Base-by-base conservation (phyloP, 2,329 filamentous ascomycete species). In the Teratosphaeria epicoccoides region DNA sequence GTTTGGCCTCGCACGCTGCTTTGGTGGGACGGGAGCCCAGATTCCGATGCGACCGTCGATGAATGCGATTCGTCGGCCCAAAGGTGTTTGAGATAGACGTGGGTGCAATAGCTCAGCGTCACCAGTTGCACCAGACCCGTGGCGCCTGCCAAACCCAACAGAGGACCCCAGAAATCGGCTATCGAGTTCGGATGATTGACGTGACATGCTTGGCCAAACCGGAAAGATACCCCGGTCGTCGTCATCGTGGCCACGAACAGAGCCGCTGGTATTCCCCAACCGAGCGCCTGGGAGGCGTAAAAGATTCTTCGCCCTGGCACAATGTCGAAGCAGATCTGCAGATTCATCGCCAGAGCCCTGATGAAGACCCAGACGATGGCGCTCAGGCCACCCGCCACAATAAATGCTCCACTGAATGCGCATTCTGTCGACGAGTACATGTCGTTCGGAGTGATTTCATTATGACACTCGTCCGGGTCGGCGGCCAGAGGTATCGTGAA, bases 301-400 rank as follows among this genome's bases (percentile, higher is more conserved):
- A 96, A 96, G 70, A 96, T 97, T 62, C 79, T 86, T 44, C 83
- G 80, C 37, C 93, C 93, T 3, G 95, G 87, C 6, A 91, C 82
- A 28, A 94, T 78, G 68, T 97, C 89, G 93, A 93, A 98, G 74
- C 90, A 96, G 58, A 98, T 96, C 49, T 97, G 93, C 24, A 98
- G 81, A 69, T 98, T 93, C 61, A 98, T 84, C 4, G 89, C 95
- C 28, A 97, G 72, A 0, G 91, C 87, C 57, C 93, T 83, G 54
- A 96, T 78, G 66, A 96, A 95, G 57, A 90, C 80, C 91, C 93
- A 98, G 69, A 95, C 83, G 26, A 88, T 81, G 45, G 84, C 87
- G 25, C 82, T 79, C 78, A 90, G 87, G 43, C 90, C 93, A 49
- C 93, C 93, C 25, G 90, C 80, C 48, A 97, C 78, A 48, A 98